phyloP scores from a whole-genome alignment of 2,329 filamentous ascomycete genomes.

The Colletotrichum gigasporum region DNA sequence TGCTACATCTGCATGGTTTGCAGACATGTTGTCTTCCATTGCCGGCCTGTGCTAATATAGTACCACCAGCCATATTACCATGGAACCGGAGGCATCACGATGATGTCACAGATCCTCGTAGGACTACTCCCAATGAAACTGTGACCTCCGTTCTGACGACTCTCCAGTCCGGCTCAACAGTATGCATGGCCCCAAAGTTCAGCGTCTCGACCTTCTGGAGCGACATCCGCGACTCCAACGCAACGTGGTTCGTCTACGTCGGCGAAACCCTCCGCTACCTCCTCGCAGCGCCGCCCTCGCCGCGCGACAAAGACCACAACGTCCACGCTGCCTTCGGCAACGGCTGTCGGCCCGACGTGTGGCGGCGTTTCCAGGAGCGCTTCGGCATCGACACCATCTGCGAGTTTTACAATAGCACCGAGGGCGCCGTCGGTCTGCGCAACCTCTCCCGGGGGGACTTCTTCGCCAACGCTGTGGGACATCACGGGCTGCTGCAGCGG shows the following conservation, averaged over 20 bases:
- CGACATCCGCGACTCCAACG: constrained; percentile 72
- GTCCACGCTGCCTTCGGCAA: constrained; percentile 72
- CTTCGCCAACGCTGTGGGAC: constrained; percentile 71
- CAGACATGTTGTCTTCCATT: fast-evolving
- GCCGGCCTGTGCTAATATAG: background rate
- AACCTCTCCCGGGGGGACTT: constrained; percentile 71
- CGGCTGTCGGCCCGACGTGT: constrained; percentile 75
- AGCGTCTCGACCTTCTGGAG: constrained; percentile 76
- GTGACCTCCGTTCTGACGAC: constrained; percentile 26
- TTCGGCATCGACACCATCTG: constrained; percentile 64
- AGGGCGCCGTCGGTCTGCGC: constrained; percentile 72
- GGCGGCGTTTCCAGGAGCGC: constrained; percentile 65
- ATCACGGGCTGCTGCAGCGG: constrained; percentile 73
- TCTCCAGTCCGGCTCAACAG: constrained; percentile 51
- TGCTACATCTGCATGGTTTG: constrained; percentile 24
- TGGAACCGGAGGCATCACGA: constrained; percentile 73
- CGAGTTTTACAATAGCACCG: constrained; percentile 83
- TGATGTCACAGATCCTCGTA: constrained; percentile 62
- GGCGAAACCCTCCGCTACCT: constrained; percentile 82
- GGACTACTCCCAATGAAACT: constrained; percentile 48
- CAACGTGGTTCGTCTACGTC: constrained; percentile 80
- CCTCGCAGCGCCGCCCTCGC: constrained; percentile 71
- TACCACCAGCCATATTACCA: constrained; percentile 66
- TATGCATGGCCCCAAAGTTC: constrained; percentile 74
- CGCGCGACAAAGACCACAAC: constrained; percentile 67